Base-by-base conservation (phyloP, 225 moss, liverwort and hornwort species). In the Ulota crispa region DNA sequence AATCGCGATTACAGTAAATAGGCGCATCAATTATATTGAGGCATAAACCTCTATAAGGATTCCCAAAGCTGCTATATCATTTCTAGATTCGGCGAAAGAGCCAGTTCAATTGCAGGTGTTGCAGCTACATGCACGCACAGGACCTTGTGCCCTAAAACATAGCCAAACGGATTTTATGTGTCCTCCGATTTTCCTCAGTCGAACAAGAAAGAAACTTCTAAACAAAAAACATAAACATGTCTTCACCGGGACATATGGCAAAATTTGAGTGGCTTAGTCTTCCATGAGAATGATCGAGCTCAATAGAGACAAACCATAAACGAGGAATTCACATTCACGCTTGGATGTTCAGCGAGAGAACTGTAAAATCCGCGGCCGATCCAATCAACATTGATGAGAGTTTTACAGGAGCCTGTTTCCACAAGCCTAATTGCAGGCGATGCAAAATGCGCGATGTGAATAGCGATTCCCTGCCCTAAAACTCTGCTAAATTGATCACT, bases 61-160 rank as follows among this genome's bases (percentile, higher is more conserved):
- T 78, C 50, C 72, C 60, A 72, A 68, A 80, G 32, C 68, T 61
- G 55, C 27, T 42, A 5, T 16, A 14, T 37, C 34, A 9, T 4
- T 52, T 52, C 3, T 15, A 79, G 31, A 9, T 43, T 82, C 79
- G 19, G 30, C 64, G 36, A 30, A 59, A 72, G 27, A 47, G 37
- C 23, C 50, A 66, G 39, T 59, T 70, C 28, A 41, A 32, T 57
- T 81, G 56, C 26, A 59, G 37, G n/a, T 30, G 34, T 63, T 37
- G 52, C 57, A 78, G 61, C 52, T 56, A 36, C 79, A 14, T 69
- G 53, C 61, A 27, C 21, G 19, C 18, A 63, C 18, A 63, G 15
- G 55, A 26, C 64, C 70, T 79, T 34, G 20, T 72, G 43, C 83
- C 54, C 72, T 75, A 61, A 69, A 82, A 70, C 27, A 60, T 27